Base-by-base conservation (phyloP, 495 filamentous ascomycete genomes). In the Aspergillus homomorphus region DNA sequence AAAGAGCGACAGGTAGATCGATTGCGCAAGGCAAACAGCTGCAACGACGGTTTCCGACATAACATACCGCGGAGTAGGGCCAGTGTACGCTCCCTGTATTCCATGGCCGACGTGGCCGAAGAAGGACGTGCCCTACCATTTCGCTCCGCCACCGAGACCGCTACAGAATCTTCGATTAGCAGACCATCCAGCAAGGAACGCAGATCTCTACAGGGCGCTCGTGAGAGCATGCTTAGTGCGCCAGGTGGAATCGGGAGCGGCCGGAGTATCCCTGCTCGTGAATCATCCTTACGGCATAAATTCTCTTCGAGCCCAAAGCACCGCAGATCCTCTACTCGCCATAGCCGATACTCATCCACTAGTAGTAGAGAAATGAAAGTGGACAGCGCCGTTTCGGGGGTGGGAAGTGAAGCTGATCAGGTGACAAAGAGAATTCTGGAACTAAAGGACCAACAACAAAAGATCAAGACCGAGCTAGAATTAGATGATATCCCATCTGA, bases 251-350 rank as follows among this genome's bases (percentile, higher is more conserved):
- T 79, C 51, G 76, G 77, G 54, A 79, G 74, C 52, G 77, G 78
- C 8, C 50, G 80, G 69, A 60, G 80, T 10, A 88, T 91, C 49
- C 88, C 88, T 5, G 76, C 80, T 4, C 77, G 87, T 54, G 87
- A 89, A 50, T 90, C 87, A 1, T 89, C 86, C 7, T 66, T 90
- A 42, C 76, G 86, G 43, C 87, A 88, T 60, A 79, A 70, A 24
- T 71, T 70, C 45, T 74, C 71, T 21, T 70, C 68, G 7, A 65
- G 69, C 51, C 69, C 74, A 9, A 75, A 68, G 54, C 69, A 70
- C 24, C 68, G 62, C 30, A 68, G 65, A 57, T 69, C 75, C 24
- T 38, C 33, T 7, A 56, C 62, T 41, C 77, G 72, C 38, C 71
- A 76, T 57, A 71, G 68, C 63, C 65, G 76, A 60, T 73, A 75